Percentiles rank a stretch among this genome's conserved stretches.
These are phyloP conservation scores for Phyllosticta capitalensis DNA, from an alignment of 2,329 filamentous ascomycete genomes.

Conservation along the genomic window DNA sequence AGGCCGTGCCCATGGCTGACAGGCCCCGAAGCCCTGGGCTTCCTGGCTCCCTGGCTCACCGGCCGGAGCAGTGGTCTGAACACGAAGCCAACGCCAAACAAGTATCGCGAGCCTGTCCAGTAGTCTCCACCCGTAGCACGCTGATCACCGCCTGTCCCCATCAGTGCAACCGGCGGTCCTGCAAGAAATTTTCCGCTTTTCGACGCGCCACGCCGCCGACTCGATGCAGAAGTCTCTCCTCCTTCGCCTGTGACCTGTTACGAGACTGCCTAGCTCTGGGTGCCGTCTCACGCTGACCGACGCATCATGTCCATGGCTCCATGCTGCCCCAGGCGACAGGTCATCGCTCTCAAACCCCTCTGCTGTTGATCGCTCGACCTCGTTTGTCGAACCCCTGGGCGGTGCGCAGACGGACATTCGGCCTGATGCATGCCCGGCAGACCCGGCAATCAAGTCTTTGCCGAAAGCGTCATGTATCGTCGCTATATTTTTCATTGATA, in stretches of 20 bases:
- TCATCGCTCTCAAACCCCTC: not conserved
- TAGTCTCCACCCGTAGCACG: conserved; percentile 2
- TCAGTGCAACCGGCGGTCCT: not conserved
- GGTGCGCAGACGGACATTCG: not conserved
- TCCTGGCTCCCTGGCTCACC: not conserved
- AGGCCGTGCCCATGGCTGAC: conserved; percentile 9
- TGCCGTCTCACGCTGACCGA: not conserved
- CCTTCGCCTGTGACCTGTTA: not conserved
- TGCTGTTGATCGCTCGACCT: not conserved
- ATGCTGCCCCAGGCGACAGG: not conserved
- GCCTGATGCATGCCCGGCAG: not conserved
- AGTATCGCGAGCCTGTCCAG: conserved; percentile 1
- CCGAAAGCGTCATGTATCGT: not conserved
- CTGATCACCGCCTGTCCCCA: conserved; percentile 2
- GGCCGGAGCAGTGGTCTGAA: not conserved
- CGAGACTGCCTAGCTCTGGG: not conserved
- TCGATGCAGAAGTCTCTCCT: not conserved
- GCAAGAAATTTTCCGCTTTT: conserved; percentile 10
- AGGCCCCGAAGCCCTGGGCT: not conserved
- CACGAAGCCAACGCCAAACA: not conserved
- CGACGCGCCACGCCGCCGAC: not conserved
- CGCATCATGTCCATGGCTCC: not conserved
- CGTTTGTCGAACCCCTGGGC: not conserved
- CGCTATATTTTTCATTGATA: not conserved
- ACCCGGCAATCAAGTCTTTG: not conserved